Evolutionary conservation across 176 grass and related monocot genomes (phyloP), one percentile per base, ranked within the genome.

Genomic region (Aegilops sharonensis): DNA sequence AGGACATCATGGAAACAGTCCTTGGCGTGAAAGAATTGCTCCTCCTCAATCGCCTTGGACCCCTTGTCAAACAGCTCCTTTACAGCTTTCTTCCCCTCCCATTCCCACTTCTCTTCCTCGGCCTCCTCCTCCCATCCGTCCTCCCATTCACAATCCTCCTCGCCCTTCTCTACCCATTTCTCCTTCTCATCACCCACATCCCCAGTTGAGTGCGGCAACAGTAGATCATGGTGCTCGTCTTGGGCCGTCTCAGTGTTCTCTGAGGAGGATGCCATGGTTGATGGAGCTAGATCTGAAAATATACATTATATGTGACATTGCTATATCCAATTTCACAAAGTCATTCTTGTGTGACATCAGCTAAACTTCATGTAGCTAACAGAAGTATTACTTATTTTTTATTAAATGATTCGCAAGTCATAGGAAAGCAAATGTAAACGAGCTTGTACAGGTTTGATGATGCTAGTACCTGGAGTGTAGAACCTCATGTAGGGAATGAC

Each of bases 381-480:
- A n/a, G 9, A 71, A 71, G 5, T 40, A 40, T 40, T 21, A 72
- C 5, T 23, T 73, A 6, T 0, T 69, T 20, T 0, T 15, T 47
- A 45, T 24, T 47, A 74, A 74, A 25, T 9, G 0, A 47, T 74
- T 74, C 11, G 0, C 71, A 74, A 27, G 48, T 50, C 40, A 74
- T 74, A 15, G 6, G 40, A 74, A 25, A 45, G 40, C 39, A 74
- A 74, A 27, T 39, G 11, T 29, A 75, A 6, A 17, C 1, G 17
- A 29, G 72, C 12, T 75, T 75, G 72, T 75, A 18, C 72, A 75
- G 1, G 42, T 48, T 75, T 75, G 72, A 25, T 1, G 24, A 54
- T 75, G 71, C 3, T 48, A 50, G 72, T 75, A 75, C 72, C 72
- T 75, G 24, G 72, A 75, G 72, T 75, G 72, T 75, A 75, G 42